Base-by-base conservation (phyloP, 1,139 yeast species). In the Cylindricascospora bacillispora region DNA sequence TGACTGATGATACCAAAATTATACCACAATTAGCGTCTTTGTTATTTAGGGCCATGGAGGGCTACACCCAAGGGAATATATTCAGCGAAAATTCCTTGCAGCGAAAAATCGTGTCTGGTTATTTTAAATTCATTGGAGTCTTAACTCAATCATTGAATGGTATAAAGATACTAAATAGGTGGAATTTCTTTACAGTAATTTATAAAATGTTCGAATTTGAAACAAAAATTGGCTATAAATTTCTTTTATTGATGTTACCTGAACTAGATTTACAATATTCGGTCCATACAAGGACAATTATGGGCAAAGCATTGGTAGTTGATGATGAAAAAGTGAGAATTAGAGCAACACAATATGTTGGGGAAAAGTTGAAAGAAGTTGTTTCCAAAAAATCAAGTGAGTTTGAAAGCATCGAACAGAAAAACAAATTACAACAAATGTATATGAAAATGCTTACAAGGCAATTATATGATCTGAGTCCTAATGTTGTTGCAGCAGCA, bases 1-100 rank as follows among this genome's bases (percentile, higher is more conserved):
- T 89, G 15, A 47, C 41, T 33, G 63, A 71, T 18, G 78, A 73
- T 30, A 81, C 79, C 47, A 86, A 86, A 52, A 63, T 86, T 6
- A 52, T 89, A 16, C 80, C 94, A 1, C 97, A 85, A 47, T 62
- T 89, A 32, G 82, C 93, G 0, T 95, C 86, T 43, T 73, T 92
- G 26, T 60, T 86, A 28, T 92, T 93, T 1, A 94, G 85, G 53
- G 65, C 54, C 9, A 48, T 54, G 47, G 57, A 53, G 25, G 54
- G 54, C 2, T 60, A 70, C 4, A 75, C 89, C 1, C 58, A 68
- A 4, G 93, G 79, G 32, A 86, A 93, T 6, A 65, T 86, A 3
- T 70, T 89, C 37, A 71, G 83, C 1, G 64, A 62, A 28, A 60
- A 57, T 4, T 60, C 83, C 26, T 52, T 89, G 27, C 72, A 69